Conservation (phyloP, 805 yeast species). For the Starmera caribaea region DNA sequence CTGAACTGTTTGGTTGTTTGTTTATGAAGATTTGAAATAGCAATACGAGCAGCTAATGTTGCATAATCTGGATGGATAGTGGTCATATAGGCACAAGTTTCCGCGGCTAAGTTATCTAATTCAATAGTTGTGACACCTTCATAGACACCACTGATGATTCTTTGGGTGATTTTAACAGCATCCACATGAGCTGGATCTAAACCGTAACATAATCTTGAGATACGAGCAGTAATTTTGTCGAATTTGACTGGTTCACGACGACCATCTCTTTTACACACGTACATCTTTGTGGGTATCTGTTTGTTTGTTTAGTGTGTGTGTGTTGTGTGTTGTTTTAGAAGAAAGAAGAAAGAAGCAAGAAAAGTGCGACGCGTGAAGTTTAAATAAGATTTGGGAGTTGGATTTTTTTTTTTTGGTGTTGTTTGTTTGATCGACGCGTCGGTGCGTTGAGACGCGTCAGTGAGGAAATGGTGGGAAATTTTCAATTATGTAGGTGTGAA, state of each 20-base stretch:
- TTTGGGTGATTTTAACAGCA: slow-evolving; percentile 91
- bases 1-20: slow-evolving; percentile 86
- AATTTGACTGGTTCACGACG: slow-evolving; percentile 90
- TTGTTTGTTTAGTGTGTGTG: background rate
- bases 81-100: slow-evolving; percentile 96
- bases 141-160: slow-evolving; percentile 92
- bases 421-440: slow-evolving; percentile 1
- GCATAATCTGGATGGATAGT: slow-evolving; percentile 98
- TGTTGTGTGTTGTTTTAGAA: background rate
- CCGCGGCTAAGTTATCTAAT: slow-evolving; percentile 79
- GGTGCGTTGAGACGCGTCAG: too few species aligned
- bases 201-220: slow-evolving; percentile 90
- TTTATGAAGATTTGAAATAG: slow-evolving; percentile 88
- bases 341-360: background rate
- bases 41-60: slow-evolving; percentile 88
- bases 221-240: slow-evolving; percentile 93
- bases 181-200: slow-evolving; percentile 87
- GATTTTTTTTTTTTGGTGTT: slow-evolving; percentile 1
- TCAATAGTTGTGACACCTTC: slow-evolving; percentile 95
- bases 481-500: too few species aligned
- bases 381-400: background rate
- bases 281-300: slow-evolving; percentile 36
- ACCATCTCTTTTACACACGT: slow-evolving; percentile 87
- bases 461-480: too few species aligned
- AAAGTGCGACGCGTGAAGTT: slow-evolving; percentile 2